Evolutionary conservation across 108 stramenopile genomes (phyloP), one percentile per base, ranked within the genome.

Genomic region (Pseudonitzschia multiseries): DNA sequence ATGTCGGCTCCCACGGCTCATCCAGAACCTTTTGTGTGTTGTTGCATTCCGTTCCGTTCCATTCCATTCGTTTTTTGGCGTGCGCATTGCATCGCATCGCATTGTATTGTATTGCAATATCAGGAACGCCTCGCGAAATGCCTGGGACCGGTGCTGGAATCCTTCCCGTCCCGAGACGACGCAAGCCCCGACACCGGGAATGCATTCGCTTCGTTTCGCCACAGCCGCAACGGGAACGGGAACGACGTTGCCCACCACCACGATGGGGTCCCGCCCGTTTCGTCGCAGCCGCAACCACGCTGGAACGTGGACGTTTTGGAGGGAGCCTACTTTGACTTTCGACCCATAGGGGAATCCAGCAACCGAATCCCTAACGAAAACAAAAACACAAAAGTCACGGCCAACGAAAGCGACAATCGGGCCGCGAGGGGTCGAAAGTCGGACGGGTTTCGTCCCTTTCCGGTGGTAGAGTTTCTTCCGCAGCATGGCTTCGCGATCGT

Each of bases 231-330:
- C 52, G 32, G 27, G 14, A 43, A 76, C 46, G 14, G 22, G 3
- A 68, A 57, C 26, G 65, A 66, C 36, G 70, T 65, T 46, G 70
- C 1, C 18, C 42, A 70, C 29, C 64, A 71, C 29, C 52, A 64
- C 41, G 46, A 36, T 48, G 18, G 9, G 1, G 8, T 48, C 46
- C 13, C 46, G 17, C 12, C 17, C 12, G 53, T 52, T 6, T 63
- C 69, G 43, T 77, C 76, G 3, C 64, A 63, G n/a, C 64, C 70
- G 62, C 48, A 70, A 54, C 70, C 76, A 3, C 76, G 50, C 4
- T 77, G 76, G 76, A 77, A 77, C 31, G 76, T 77, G 9, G 76
- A 77, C n/a, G 70, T 77, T 52, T 33, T 71, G 21, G 40, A 54
- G 60, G 76, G 76, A 42, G 60, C 62, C 5, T 77, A 77, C 41